A percentile compares a stretch with the other conserved stretches of the same genome.
Evolutionary conservation across 2,329 filamentous ascomycete genomes (phyloP).

Genomic region (Neonectria punicea): DNA sequence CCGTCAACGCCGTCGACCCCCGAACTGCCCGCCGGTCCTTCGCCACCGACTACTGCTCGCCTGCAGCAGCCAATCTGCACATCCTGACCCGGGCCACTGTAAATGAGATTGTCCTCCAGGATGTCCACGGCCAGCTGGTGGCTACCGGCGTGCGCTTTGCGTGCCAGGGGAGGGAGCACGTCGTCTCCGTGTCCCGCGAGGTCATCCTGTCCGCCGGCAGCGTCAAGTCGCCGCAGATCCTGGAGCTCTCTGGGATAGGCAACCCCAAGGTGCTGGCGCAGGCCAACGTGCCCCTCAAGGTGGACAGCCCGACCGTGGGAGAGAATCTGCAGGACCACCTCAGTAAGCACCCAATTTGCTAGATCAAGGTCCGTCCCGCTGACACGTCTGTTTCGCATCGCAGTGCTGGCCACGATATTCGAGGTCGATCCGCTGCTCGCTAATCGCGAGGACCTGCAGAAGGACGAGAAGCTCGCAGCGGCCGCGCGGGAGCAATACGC

Average conservation of each 20-base stretch:
- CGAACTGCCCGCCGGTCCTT: constrained; percentile 60
- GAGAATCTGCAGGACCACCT: constrained; percentile 61
- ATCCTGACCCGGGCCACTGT: constrained; percentile 47
- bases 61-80: constrained; percentile 54
- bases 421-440: constrained; percentile 55
- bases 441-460: constrained; percentile 53
- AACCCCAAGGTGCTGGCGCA: constrained; percentile 48
- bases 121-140: constrained; percentile 21
- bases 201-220: constrained; percentile 69
- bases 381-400: constrained; percentile 18
- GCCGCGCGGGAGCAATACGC: constrained; percentile 50
- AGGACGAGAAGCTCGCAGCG: constrained; percentile 40
- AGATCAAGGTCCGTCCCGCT: constrained; percentile 10
- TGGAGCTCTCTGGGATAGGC: constrained; percentile 72
- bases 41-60: constrained; percentile 57
- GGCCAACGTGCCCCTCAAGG: constrained; percentile 52
- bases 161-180: constrained; percentile 49
- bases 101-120: constrained; percentile 40
- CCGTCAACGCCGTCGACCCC: constrained; percentile 60
- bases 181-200: constrained; percentile 58
- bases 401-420: constrained; percentile 56
- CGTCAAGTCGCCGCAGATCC: constrained; percentile 65
- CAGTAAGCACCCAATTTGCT: constrained; percentile 35
- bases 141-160: constrained; percentile 49
- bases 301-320: constrained; percentile 57